A percentile compares a stretch with the other conserved stretches of the same genome.
Evolutionary conservation across 495 filamentous ascomycete species (phyloP).

Genomic region (Podospora tetraspora): DNA sequence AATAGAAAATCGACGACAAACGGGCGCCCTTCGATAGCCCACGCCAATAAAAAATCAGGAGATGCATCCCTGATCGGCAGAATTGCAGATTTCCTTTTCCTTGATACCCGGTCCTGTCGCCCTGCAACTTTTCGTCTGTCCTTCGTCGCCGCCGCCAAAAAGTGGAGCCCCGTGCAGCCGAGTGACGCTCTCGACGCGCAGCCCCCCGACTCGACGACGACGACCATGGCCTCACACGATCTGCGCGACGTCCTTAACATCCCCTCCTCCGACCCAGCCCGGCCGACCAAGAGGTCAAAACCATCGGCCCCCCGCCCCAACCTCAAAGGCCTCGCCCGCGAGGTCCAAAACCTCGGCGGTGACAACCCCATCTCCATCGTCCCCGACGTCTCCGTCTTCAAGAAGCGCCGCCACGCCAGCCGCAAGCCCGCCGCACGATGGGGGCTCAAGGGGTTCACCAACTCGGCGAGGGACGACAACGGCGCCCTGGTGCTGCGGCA

Average conservation of each 20-base stretch:
- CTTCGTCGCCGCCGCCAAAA: not conserved
- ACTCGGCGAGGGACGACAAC: conserved; percentile 47
- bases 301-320: conserved; percentile 61
- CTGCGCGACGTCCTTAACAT: conserved; percentile 87
- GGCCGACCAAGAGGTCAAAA: conserved; percentile 74
- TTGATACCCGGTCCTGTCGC: not conserved
- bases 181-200: conserved; percentile 11
- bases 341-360: conserved; percentile 54
- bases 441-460: conserved; percentile 49
- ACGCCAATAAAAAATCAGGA: not conserved
- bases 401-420: conserved; percentile 44
- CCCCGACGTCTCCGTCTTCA: conserved; percentile 41
- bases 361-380: conserved; percentile 47
- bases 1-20: not conserved
- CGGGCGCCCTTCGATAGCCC: not conserved
- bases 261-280: conserved; percentile 53
- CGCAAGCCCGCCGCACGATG: conserved; percentile 60
- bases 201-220: conserved; percentile 7
- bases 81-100: not conserved
- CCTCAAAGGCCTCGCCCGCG: conserved; percentile 52
- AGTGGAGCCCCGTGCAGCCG: not conserved
- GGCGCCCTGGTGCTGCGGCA: conserved; percentile 57
- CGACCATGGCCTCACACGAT: conserved; percentile 70
- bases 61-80: not conserved
- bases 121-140: not conserved